These are phyloP conservation scores for Lizonia empirigonia DNA, from an alignment of 2,329 filamentous ascomycete genomes.

Conservation along the genomic window DNA sequence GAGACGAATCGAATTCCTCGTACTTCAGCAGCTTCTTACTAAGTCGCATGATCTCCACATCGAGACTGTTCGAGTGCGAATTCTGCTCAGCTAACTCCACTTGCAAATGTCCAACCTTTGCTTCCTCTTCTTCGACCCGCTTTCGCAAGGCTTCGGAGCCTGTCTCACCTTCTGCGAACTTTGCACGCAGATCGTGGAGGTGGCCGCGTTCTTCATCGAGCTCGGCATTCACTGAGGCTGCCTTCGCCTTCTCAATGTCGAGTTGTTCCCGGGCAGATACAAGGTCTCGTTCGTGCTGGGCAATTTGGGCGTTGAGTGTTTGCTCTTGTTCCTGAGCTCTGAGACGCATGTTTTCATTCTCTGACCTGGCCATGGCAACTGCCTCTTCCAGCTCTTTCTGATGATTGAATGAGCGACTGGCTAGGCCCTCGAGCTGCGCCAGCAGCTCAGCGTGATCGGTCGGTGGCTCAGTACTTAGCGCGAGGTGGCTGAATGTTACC, in stretches of 20 bases:
- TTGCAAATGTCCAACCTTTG: slow-evolving; percentile 68
- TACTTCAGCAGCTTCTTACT: slow-evolving; percentile 67
- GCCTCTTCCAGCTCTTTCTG: slow-evolving; percentile 54
- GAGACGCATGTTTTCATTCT: slow-evolving; percentile 51
- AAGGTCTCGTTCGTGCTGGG: slow-evolving; percentile 47
- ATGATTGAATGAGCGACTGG: slow-evolving; percentile 51
- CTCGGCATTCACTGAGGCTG: slow-evolving; percentile 55
- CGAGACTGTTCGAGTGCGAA: slow-evolving; percentile 74
- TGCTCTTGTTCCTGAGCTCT: slow-evolving; percentile 50
- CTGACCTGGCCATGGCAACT: slow-evolving; percentile 53
- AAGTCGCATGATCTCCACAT: slow-evolving; percentile 73
- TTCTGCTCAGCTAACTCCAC: slow-evolving; percentile 76
- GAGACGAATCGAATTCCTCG: slow-evolving; percentile 54
- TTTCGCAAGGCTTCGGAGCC: slow-evolving; percentile 79
- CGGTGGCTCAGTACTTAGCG: slow-evolving; percentile 42
- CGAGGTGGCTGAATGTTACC: slow-evolving; percentile 48
- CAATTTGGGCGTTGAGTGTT: slow-evolving; percentile 45
- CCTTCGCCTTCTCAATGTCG: slow-evolving; percentile 55
- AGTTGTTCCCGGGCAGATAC: slow-evolving; percentile 51
- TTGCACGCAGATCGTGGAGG: slow-evolving; percentile 69
- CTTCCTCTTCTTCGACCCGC: slow-evolving; percentile 76
- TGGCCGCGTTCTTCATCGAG: slow-evolving; percentile 72
- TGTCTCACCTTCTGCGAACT: slow-evolving; percentile 81
- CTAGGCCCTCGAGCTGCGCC: slow-evolving; percentile 53
- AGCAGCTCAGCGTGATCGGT: slow-evolving; percentile 48